Percentiles rank a stretch among this genome's conserved stretches.
These are phyloP conservation scores for Mucor lusitanicus DNA, from an alignment of 371 early-diverging fungal genomes.

Conservation along the genomic window DNA sequence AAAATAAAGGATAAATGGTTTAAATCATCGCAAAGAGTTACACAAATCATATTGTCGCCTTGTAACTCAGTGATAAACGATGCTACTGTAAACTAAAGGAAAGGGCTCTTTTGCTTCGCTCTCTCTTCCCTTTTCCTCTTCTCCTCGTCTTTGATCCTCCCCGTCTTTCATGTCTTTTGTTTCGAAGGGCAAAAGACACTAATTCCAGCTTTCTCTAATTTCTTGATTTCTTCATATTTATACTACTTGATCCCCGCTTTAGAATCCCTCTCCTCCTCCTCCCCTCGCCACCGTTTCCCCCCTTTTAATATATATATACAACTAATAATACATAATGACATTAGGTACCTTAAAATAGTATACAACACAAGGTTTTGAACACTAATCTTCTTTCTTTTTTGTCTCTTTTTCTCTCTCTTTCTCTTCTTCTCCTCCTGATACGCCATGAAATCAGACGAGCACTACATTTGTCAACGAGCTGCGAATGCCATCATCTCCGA, in stretches of 20 bases:
- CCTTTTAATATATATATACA: neutral
- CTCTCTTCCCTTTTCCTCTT: neutral
- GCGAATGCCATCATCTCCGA: constrained; percentile 72
- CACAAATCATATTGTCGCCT: neutral
- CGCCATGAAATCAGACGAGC: constrained; percentile 39
- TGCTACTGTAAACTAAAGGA: neutral
- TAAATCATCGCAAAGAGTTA: neutral
- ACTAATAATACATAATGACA: constrained; percentile 6
- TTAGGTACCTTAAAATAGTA: constrained; percentile 7
- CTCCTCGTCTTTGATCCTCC: neutral
- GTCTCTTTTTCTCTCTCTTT: neutral
- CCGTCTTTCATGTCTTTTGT: neutral
- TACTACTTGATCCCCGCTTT: neutral
- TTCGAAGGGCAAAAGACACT: neutral
- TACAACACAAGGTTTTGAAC: neutral
- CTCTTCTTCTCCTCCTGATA: neutral
- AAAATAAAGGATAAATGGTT: neutral
- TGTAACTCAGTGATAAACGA: neutral
- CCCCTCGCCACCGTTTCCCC: too few species aligned
- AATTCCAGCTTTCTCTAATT: neutral
- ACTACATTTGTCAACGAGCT: constrained; percentile 66
- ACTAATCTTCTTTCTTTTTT: constrained; percentile 4
- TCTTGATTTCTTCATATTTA: neutral
- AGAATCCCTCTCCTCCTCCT: neutral
- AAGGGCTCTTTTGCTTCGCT: neutral